These are phyloP conservation scores for Xylaria sp. DNA, from an alignment of 2,329 filamentous ascomycete species.

Conservation along the genomic window DNA sequence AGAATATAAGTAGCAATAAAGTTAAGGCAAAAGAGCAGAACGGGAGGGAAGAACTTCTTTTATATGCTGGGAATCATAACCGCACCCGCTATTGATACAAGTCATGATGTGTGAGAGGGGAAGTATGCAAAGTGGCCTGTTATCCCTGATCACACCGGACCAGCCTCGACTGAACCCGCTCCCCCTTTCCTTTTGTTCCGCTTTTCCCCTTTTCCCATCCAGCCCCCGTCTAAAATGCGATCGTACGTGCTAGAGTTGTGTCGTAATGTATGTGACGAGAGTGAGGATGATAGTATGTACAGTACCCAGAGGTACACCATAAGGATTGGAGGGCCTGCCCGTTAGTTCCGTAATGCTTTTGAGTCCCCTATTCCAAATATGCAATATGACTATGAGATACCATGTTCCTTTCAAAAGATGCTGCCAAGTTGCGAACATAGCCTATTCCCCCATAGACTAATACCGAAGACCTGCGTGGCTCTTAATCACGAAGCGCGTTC, in stretches of 20 bases:
- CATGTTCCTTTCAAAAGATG: conserved; percentile 4
- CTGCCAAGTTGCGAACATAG: neutral
- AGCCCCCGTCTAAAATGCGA: conserved; percentile 25
- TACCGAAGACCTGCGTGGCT: conserved; percentile 1
- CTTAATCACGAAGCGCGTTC: conserved; percentile 29
- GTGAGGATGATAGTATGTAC: conserved; percentile 32
- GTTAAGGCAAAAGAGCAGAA: neutral
- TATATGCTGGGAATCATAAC: neutral
- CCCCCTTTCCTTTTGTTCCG: neutral
- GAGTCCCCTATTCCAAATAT: conserved; percentile 17
- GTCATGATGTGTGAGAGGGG: conserved; percentile 2
- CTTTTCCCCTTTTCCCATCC: conserved; percentile 3
- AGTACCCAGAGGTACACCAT: conserved; percentile 12
- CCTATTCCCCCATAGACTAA: conserved; percentile 3
- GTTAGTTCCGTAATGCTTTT: conserved; percentile 12
- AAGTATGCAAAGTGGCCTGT: neutral
- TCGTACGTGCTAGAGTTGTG: conserved; percentile 21
- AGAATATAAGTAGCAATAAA: neutral
- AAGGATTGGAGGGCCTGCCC: neutral
- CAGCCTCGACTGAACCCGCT: conserved; percentile 9
- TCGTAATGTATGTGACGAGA: conserved; percentile 11
- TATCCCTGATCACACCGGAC: conserved; percentile 11
- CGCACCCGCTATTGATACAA: conserved; percentile 1
- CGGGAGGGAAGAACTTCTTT: conserved; percentile 32
- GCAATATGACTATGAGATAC: conserved; percentile 25